A percentile compares a stretch with the other conserved stretches of the same genome.
Evolutionary conservation across 768 basidiomycete genomes (phyloP).

Genomic region (Podaxis mareebaensis): DNA sequence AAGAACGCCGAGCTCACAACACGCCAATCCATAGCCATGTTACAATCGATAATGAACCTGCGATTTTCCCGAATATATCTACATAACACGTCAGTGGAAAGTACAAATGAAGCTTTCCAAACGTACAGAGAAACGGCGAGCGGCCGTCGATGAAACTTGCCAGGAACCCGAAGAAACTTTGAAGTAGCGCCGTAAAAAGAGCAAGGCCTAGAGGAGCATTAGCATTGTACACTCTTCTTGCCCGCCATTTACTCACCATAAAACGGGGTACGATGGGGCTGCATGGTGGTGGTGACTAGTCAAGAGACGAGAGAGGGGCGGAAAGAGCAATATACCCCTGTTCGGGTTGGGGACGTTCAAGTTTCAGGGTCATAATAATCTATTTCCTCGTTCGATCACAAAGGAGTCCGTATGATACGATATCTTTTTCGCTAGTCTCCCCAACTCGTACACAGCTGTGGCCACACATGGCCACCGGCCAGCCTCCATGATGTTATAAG

Average conservation of each 20-base stretch:
- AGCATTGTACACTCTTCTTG: not conserved
- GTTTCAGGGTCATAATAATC: constrained; percentile 2
- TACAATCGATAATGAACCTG: constrained; percentile 28
- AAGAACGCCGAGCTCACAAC: constrained; percentile 25
- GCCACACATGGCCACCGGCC: not conserved
- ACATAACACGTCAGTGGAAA: not conserved
- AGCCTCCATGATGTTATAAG: not conserved
- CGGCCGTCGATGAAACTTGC: constrained; percentile 34
- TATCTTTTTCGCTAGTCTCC: not conserved
- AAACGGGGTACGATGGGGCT: constrained; percentile 29
- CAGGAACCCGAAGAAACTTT: constrained; percentile 33
- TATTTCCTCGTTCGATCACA: not conserved
- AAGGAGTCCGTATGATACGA: not conserved
- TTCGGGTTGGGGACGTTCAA: not conserved
- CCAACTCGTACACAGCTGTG: not conserved
- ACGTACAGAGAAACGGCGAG: constrained; percentile 32
- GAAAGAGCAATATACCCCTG: not conserved
- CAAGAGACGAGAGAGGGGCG: constrained; percentile 13
- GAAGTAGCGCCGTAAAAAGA: constrained; percentile 34
- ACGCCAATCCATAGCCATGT: constrained; percentile 37
- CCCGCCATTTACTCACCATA: constrained; percentile 25
- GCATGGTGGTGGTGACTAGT: constrained; percentile 18
- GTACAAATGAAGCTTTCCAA: not conserved
- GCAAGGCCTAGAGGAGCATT: constrained; percentile 25
- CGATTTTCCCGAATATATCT: constrained; percentile 35